Percentiles rank a stretch among this genome's conserved stretches.
Evolutionary conservation across 169 alveolate genomes (phyloP).

Genomic region (Amoebophrya sp.): DNA sequence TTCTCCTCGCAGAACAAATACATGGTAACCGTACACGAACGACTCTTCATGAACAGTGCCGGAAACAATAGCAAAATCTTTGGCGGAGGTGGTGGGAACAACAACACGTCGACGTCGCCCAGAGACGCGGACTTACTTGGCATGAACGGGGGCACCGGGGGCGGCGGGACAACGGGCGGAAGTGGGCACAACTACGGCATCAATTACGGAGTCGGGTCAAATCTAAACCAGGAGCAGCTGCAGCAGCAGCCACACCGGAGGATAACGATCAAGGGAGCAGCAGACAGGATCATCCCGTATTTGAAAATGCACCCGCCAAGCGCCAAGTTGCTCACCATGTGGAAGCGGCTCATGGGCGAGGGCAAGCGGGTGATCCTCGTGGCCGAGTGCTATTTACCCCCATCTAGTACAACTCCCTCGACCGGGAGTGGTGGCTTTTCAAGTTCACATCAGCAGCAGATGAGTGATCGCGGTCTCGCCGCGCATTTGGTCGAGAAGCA

Average conservation of each 20-base stretch:
- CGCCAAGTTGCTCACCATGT: not conserved
- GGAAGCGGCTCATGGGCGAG: not conserved
- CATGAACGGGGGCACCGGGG: not conserved
- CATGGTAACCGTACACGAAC: constrained; percentile 9
- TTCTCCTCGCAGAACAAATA: not conserved
- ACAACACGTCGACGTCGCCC: no score
- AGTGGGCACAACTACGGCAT: not conserved
- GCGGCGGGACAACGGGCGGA: not conserved
- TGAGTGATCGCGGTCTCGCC: not conserved
- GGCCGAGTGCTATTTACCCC: not conserved
- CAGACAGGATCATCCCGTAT: not conserved
- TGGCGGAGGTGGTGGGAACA: no score
- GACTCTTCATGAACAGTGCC: not conserved
- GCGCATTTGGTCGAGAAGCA: not conserved
- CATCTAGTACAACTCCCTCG: not conserved
- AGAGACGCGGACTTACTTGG: no score
- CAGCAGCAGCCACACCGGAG: not conserved
- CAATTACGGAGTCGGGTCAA: no score
- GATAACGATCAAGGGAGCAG: not conserved
- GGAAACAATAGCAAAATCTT: no score
- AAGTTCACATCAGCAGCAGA: not conserved
- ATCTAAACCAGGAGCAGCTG: no score
- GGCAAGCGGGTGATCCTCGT: not conserved
- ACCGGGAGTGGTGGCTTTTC: not conserved
- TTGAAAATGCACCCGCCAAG: constrained; percentile 4